A percentile compares a stretch with the other conserved stretches of the same genome.
Evolutionary conservation across 2,329 filamentous ascomycete genomes (phyloP).

Genomic region (Drechslerella stenobrocha): DNA sequence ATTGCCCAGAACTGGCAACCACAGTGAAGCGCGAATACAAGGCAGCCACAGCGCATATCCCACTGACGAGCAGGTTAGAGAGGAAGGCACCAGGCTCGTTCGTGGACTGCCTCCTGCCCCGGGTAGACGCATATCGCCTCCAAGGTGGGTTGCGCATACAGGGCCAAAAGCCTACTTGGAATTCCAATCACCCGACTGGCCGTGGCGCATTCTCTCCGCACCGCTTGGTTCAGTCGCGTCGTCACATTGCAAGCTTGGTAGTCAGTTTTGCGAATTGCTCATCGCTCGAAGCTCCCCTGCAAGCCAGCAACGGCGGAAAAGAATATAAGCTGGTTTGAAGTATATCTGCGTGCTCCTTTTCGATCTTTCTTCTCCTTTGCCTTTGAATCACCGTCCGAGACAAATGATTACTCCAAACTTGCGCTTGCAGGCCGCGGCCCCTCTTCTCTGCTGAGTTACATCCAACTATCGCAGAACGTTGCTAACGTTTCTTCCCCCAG

Average conservation of each 20-base stretch:
- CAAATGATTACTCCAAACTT: too few species aligned
- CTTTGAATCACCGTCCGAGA: too few species aligned
- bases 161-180: constrained; percentile 47
- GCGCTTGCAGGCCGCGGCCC: too few species aligned
- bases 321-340: too few species aligned
- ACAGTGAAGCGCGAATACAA: neutral
- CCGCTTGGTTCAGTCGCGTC: constrained; percentile 33
- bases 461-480: constrained; percentile 1
- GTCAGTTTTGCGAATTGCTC: constrained; percentile 40
- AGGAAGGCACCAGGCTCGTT: constrained; percentile 8
- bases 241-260: constrained; percentile 25
- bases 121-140: constrained; percentile 31
- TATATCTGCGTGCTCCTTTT: too few species aligned
- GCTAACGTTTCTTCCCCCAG: constrained; percentile 5
- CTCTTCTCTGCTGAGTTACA: constrained; percentile 17
- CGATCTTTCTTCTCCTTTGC: too few species aligned
- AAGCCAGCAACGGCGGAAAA: neutral
- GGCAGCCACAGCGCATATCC: neutral
- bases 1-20: neutral
- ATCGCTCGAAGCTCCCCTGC: neutral
- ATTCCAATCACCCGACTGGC: constrained; percentile 5
- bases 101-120: constrained; percentile 25
- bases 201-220: constrained; percentile 11
- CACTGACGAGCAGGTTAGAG: constrained; percentile 17
- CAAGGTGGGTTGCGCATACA: constrained; percentile 21